Base-by-base conservation (phyloP, 768 basidiomycete genomes). In the Pleurotus tuber-regium region DNA sequence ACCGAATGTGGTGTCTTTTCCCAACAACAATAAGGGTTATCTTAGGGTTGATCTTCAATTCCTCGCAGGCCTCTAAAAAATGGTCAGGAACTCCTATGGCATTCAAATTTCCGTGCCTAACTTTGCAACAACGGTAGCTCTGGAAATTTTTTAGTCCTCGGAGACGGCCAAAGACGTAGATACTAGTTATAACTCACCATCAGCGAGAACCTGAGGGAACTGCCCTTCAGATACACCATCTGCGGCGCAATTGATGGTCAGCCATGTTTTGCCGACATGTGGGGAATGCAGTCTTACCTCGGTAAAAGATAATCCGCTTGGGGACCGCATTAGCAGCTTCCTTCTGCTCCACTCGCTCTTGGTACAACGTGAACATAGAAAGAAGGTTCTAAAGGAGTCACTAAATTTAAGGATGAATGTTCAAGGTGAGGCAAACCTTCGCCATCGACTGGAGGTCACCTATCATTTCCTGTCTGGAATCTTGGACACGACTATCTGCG, bases 1-100 rank as follows among this genome's bases (percentile, higher is more conserved):
- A 71, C 61, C 81, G 72, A 43, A 84, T 74, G 47, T 86, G 85
- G 61, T 87, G 85, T 2, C 86, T 77, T 62, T 92, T 93, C 11
- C 87, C 89, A 5, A 92, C 90, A 21, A 92, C 73, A 44, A 92
- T 77, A 16, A 92, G 69, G 0, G 91, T 92, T 23, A 92, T 87
- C 44, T 78, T 82, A 0, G 81, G 80, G 1, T 72, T 70, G 26
- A 90, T 83, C 5, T 71, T 70, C 1, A 86, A 58, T 4, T 80
- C 76, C 0, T 48, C 53, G 55, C 87, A 91, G 3, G 89, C 89
- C 47, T 57, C 90, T 91, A 53, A 4, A 53, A 41, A 61, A 18
- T 31, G 35, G 23, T 49, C 29, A n/a, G n/a, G n/a, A n/a, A n/a
- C n/a, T n/a, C n/a, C n/a, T n/a, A n/a, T 48, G 49, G 25, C 11